These are phyloP conservation scores for Lycium barbarum DNA, from an alignment of 257 asterid genomes.

Conservation along the genomic window DNA sequence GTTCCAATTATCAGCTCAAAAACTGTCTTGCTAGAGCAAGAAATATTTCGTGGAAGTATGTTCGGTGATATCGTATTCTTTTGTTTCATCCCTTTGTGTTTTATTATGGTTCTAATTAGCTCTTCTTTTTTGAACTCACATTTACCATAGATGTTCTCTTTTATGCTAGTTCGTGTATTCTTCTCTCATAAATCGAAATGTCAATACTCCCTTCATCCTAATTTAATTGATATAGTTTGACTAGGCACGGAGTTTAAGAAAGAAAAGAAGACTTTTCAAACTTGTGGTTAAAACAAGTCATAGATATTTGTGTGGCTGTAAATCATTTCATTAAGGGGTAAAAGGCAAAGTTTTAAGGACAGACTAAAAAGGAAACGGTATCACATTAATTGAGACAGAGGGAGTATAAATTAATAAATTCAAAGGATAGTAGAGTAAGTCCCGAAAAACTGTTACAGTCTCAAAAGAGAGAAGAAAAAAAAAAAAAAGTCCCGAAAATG, in stretches of 20 bases:
- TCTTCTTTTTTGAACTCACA: background rate
- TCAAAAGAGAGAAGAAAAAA: too few species aligned
- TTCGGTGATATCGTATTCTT: background rate
- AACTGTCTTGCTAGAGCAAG: background rate
- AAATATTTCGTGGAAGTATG: background rate
- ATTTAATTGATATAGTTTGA: too few species aligned
- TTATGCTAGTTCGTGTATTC: background rate
- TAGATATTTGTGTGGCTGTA: too few species aligned
- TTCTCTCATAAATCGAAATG: conserved; percentile 13
- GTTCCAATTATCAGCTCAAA: conserved; percentile 12
- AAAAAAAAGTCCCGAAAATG: background rate
- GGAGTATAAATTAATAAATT: background rate
- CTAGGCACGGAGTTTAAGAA: too few species aligned
- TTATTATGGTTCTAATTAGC: background rate
- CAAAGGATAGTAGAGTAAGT: background rate
- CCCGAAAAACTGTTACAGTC: background rate
- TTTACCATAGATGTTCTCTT: background rate
- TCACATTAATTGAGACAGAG: too few species aligned
- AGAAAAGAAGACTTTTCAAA: too few species aligned
- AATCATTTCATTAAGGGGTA: too few species aligned
- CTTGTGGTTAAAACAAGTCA: too few species aligned
- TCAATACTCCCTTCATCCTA: background rate
- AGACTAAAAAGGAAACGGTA: too few species aligned
- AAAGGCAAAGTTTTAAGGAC: too few species aligned
- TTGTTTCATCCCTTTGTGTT: conserved; percentile 12